Evolutionary conservation across 257 asterid genomes (phyloP).

Genomic region (Nicotiana paniculata): DNA sequence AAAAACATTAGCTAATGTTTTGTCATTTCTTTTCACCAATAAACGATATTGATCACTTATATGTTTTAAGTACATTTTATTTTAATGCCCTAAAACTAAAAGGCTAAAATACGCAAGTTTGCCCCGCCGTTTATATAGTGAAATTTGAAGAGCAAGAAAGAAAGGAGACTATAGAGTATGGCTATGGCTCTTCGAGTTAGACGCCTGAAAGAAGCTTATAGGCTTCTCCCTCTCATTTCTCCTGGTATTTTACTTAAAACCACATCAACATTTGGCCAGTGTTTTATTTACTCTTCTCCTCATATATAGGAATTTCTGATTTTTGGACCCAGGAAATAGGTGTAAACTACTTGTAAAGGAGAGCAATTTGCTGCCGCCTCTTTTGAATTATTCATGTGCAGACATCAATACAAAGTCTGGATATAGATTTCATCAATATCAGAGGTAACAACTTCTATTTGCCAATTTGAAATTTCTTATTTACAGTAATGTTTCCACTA

Average conservation of each 20-base stretch:
- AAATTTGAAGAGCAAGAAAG: background rate
- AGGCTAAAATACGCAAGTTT: background rate
- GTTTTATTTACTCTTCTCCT: background rate
- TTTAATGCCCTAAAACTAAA: background rate
- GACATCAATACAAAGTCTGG: conserved; percentile 13
- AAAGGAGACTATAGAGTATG: background rate
- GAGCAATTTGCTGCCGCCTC: conserved; percentile 16
- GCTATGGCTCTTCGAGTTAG: conserved; percentile 39
- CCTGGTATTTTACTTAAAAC: conserved; percentile 25
- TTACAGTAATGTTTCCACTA: background rate
- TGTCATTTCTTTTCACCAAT: no score
- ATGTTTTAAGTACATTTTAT: background rate
- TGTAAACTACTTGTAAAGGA: conserved; percentile 18
- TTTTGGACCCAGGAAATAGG: conserved; percentile 14
- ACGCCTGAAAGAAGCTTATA: conserved; percentile 28
- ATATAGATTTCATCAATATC: conserved; percentile 20
- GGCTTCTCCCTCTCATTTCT: conserved; percentile 30
- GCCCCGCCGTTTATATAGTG: background rate
- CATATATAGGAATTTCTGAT: background rate
- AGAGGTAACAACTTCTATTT: conserved; percentile 35
- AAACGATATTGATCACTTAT: background rate
- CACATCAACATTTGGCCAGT: background rate
- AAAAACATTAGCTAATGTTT: no score
- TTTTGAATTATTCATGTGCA: conserved; percentile 17
- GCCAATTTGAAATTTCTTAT: background rate